These are phyloP conservation scores for Pichia sp. DNA, from an alignment of 1,139 yeast species.

Conservation along the genomic window DNA sequence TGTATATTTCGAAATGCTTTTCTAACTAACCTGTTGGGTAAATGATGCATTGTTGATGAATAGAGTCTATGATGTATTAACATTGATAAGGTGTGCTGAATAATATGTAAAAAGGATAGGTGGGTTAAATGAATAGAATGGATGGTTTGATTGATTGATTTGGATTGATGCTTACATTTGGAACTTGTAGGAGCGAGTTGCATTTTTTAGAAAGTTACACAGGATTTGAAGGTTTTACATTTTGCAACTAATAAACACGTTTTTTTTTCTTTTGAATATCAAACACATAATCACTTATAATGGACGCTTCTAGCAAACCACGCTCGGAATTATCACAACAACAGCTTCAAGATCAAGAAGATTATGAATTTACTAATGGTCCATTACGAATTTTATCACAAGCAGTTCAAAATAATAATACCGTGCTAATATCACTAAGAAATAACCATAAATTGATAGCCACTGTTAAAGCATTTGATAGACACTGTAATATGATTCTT, in stretches of 20 bases:
- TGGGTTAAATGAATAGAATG: not conserved
- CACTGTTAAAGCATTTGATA: constrained; percentile 87
- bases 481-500: constrained; percentile 89
- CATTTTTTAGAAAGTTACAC: too few relatives aligned
- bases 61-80: not conserved
- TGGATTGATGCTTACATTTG: not conserved
- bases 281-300: not conserved
- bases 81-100: not conserved
- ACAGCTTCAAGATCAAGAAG: constrained; percentile 78
- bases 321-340: constrained; percentile 66
- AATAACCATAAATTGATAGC: constrained; percentile 90
- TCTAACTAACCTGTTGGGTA: not conserved
- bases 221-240: not conserved
- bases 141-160: too few relatives aligned
- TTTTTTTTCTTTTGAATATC: too few relatives aligned
- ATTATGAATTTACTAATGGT: constrained; percentile 84
- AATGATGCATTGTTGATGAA: not conserved
- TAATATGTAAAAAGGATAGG: not conserved
- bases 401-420: constrained; percentile 59
- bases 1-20: not conserved
- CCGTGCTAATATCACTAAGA: constrained; percentile 81
- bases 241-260: not conserved
- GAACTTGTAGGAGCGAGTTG: not conserved
- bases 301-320: not conserved
- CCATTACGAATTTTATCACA: constrained; percentile 82